Conservation (phyloP, 441 rosid species). For the Eutrema salsugineum region DNA sequence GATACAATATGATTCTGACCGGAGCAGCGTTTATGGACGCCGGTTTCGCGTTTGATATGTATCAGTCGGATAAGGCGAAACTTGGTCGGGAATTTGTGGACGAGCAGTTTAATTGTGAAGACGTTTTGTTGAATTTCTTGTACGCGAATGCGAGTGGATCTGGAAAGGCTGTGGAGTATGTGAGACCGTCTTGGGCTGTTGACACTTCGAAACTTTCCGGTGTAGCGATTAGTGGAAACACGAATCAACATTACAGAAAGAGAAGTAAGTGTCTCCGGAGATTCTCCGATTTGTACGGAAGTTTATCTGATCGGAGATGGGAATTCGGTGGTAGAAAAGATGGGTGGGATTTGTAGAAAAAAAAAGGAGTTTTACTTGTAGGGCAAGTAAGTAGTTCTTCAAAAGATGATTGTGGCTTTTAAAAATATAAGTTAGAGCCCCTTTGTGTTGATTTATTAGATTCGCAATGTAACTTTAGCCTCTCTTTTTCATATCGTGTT, state of each 20-base stretch:
- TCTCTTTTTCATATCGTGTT: not conserved
- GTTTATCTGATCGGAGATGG: slow-evolving; percentile 50
- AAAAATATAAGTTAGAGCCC: not conserved
- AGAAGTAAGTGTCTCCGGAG: slow-evolving; percentile 70
- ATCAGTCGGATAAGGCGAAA: slow-evolving; percentile 59
- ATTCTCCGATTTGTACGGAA: slow-evolving; percentile 72
- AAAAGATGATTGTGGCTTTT: not conserved
- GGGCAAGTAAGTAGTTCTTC: slow-evolving; percentile 16
- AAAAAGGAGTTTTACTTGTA: slow-evolving; percentile 21
- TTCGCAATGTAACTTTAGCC: not conserved
- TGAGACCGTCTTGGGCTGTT: slow-evolving; percentile 77
- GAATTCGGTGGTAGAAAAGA: slow-evolving; percentile 67
- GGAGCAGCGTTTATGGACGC: slow-evolving; percentile 92
- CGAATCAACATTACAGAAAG: slow-evolving; percentile 65
- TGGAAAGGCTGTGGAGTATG: slow-evolving; percentile 61
- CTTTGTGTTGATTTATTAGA: not conserved
- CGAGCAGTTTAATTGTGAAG: slow-evolving; percentile 78
- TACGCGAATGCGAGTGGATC: slow-evolving; percentile 74
- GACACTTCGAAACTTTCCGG: slow-evolving; percentile 87
- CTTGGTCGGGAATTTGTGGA: slow-evolving; percentile 74
- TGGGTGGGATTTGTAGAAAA: slow-evolving; percentile 83
- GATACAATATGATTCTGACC: slow-evolving; percentile 91
- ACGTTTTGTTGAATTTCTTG: slow-evolving; percentile 72
- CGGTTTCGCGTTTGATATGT: slow-evolving; percentile 56
- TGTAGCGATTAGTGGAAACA: slow-evolving; percentile 83